Percentiles rank a stretch among this genome's conserved stretches.
Evolutionary conservation across 1,284 basidiomycete species (phyloP).

Genomic region (Tilletia indica): DNA sequence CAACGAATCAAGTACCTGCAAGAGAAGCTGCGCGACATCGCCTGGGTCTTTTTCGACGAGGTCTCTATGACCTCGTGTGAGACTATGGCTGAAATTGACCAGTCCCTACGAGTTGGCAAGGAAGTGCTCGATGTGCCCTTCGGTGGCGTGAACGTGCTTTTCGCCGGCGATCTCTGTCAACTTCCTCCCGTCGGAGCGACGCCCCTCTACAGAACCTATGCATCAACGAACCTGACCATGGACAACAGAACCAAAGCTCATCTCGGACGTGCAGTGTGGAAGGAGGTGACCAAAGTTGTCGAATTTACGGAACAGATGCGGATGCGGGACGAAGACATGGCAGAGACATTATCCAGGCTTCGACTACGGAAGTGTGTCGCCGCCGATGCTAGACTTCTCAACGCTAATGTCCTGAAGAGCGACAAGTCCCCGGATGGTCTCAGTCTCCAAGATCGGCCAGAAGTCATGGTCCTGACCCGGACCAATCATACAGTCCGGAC

Average conservation of each 20-base stretch:
- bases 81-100: no score
- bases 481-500: neutral
- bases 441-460: neutral
- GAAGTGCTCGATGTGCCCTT: neutral
- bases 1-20: no score
- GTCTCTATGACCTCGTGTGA: no score
- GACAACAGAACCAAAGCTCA: neutral
- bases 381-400: no score
- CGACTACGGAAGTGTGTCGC: neutral
- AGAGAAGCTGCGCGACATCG: no score
- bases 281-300: neutral
- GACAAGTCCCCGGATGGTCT: no score
- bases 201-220: neutral
- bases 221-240: no score
- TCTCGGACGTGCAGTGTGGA: neutral
- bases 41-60: no score
- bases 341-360: neutral
- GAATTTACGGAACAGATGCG: constrained; percentile 1
- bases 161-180: constrained; percentile 8
- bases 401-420: no score
- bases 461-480: neutral
- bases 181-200: neutral
- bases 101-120: no score
- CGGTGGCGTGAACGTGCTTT: neutral
- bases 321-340: constrained; percentile 1